A percentile compares a stretch with the other conserved stretches of the same genome.
Conservation (phyloP, 108 stramenopile species). For the Discostella stelligeroides region DNA sequence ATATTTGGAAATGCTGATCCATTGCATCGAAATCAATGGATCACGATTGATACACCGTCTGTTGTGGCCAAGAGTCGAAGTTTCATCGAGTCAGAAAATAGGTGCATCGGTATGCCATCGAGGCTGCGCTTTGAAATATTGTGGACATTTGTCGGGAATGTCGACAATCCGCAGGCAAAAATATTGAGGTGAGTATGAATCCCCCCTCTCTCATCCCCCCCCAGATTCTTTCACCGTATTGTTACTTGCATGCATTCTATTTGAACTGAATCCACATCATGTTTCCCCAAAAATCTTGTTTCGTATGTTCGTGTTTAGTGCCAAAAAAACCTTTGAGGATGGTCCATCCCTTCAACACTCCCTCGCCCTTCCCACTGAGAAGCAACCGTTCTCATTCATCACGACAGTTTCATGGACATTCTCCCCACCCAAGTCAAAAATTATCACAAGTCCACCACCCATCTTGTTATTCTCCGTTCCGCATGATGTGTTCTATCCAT, state of each 20-base stretch:
- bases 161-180: slow-evolving; percentile 51
- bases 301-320: too few relatives aligned
- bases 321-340: slow-evolving; percentile 32
- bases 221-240: too few relatives aligned
- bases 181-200: slow-evolving; percentile 47
- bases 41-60: slow-evolving; percentile 31
- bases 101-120: slow-evolving; percentile 41
- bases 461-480: slow-evolving; percentile 42
- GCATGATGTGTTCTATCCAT: slow-evolving; percentile 52
- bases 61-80: slow-evolving; percentile 17
- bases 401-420: slow-evolving; percentile 43
- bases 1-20: slow-evolving; percentile 72
- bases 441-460: slow-evolving; percentile 34
- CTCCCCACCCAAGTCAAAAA: slow-evolving; percentile 16
- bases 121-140: slow-evolving; percentile 34
- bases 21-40: slow-evolving; percentile 61
- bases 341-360: slow-evolving; percentile 22
- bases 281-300: too few relatives aligned
- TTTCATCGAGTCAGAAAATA: slow-evolving; percentile 20
- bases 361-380: slow-evolving; percentile 17
- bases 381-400: slow-evolving; percentile 36
- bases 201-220: not conserved
- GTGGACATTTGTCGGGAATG: slow-evolving; percentile 52
- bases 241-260: not conserved
- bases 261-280: not conserved